phyloP scores from a whole-genome alignment of 1,139 yeast genomes.

The Yamadazyma sp. region DNA sequence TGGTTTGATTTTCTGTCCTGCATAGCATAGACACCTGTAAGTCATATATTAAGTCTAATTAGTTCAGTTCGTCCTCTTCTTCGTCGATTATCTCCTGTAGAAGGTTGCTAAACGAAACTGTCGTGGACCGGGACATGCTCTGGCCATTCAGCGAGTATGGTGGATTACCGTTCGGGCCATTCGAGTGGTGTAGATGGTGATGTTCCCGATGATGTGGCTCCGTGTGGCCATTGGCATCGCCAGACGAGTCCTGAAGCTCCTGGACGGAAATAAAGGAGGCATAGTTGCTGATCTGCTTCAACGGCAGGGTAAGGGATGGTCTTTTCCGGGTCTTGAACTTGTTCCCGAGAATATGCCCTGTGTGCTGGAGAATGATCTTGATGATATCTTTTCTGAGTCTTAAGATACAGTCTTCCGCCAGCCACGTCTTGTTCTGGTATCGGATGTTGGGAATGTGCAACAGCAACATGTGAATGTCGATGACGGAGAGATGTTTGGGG shows the following conservation, averaged over 20 bases:
- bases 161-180: no score
- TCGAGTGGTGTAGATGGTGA: slow-evolving; percentile 7
- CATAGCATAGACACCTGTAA: background rate
- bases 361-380: slow-evolving; percentile 65
- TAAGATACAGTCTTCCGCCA: slow-evolving; percentile 68
- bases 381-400: slow-evolving; percentile 68
- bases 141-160: no score
- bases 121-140: background rate
- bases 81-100: slow-evolving; percentile 19
- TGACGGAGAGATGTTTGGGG: slow-evolving; percentile 59
- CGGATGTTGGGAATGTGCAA: slow-evolving; percentile 65
- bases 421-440: slow-evolving; percentile 73
- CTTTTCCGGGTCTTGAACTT: slow-evolving; percentile 53
- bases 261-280: slow-evolving; percentile 38
- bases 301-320: slow-evolving; percentile 30
- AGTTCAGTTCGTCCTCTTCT: slow-evolving; percentile 16
- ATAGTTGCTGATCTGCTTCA: slow-evolving; percentile 46
- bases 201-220: slow-evolving; percentile 4
- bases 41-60: background rate
- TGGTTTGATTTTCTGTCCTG: background rate
- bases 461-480: slow-evolving; percentile 71
- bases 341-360: slow-evolving; percentile 80
- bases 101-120: slow-evolving; percentile 15
- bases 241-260: slow-evolving; percentile 29
- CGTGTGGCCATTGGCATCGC: background rate